phyloP scores from a whole-genome alignment of 768 basidiomycete species.

The Trametes meyenii region DNA sequence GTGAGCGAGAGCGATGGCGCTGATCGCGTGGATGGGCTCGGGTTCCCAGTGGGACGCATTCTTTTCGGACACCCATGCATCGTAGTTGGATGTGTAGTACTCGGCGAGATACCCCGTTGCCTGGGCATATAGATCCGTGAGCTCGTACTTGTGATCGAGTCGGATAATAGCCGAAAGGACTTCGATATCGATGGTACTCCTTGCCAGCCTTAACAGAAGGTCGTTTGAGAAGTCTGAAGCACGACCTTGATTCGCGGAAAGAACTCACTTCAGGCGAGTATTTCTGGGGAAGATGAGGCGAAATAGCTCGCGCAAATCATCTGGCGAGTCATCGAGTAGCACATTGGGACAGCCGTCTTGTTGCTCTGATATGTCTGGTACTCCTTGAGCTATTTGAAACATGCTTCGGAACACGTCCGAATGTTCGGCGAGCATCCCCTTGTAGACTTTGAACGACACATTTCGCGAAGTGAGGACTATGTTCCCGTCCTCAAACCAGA shows the following conservation, averaged over 20 bases:
- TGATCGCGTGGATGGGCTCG: constrained; percentile 1
- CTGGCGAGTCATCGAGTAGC: neutral
- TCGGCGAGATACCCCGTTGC: neutral
- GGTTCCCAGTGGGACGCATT: constrained; percentile 5
- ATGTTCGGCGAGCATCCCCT: constrained; percentile 27
- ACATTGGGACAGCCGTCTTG: neutral
- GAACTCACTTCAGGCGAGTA: neutral
- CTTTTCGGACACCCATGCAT: neutral
- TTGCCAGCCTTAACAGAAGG: neutral
- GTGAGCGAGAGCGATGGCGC: constrained; percentile 9
- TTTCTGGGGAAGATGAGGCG: neutral
- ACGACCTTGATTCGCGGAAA: neutral
- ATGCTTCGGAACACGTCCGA: constrained; percentile 29
- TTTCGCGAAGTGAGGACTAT: constrained; percentile 31
- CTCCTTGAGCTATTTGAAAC: constrained; percentile 12
- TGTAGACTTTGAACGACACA: constrained; percentile 29
- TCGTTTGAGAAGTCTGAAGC: neutral
- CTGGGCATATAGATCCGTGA: neutral
- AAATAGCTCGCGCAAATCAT: constrained; percentile 5
- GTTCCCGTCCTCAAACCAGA: constrained; percentile 35
- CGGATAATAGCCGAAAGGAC: constrained; percentile 7
- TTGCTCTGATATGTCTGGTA: neutral
- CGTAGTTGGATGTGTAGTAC: constrained; percentile 9
- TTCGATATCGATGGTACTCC: neutral
- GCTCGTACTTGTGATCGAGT: constrained; percentile 14